phyloP scores from a whole-genome alignment of 352 stramenopile species.

The Stramenopiles sp. region DNA sequence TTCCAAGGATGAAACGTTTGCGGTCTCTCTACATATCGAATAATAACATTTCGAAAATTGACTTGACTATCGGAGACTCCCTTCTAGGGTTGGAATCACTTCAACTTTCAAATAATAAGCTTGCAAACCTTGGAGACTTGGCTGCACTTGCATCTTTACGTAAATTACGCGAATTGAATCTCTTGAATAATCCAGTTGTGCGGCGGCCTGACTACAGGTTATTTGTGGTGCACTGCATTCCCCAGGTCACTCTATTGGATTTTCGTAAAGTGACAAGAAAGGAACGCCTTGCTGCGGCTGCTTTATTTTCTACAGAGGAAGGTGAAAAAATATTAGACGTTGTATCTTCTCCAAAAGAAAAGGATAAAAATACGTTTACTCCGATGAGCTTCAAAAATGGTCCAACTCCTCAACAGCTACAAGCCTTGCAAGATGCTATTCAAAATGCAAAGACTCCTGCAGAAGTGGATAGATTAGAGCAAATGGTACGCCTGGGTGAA shows the following conservation, averaged over 20 bases:
- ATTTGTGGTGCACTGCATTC: conserved; percentile 51
- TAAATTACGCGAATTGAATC: conserved; percentile 32
- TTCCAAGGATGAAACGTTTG: conserved; percentile 37
- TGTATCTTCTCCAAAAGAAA: neutral
- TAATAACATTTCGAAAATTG: conserved; percentile 49
- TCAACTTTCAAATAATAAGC: conserved; percentile 48
- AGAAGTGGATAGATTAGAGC: neutral
- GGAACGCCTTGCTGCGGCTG: conserved; percentile 4
- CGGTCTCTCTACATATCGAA: conserved; percentile 58
- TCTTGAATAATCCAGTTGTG: conserved; percentile 46
- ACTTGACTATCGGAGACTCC: conserved; percentile 27
- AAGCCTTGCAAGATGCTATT: neutral
- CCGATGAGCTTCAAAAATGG: neutral
- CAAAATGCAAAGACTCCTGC: neutral
- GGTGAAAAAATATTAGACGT: neutral
- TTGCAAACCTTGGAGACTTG: conserved; percentile 34
- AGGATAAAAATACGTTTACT: too few relatives aligned
- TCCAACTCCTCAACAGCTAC: neutral
- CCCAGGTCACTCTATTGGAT: conserved; percentile 36
- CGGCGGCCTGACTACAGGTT: conserved; percentile 50
- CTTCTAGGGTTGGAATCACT: conserved; percentile 42
- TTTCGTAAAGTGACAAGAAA: neutral
- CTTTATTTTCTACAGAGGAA: neutral
- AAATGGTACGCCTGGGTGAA: too few relatives aligned
- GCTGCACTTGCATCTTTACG: conserved; percentile 29